phyloP scores from a whole-genome alignment of 202 grass and related monocot species.

The Alloteropsis angusta region DNA sequence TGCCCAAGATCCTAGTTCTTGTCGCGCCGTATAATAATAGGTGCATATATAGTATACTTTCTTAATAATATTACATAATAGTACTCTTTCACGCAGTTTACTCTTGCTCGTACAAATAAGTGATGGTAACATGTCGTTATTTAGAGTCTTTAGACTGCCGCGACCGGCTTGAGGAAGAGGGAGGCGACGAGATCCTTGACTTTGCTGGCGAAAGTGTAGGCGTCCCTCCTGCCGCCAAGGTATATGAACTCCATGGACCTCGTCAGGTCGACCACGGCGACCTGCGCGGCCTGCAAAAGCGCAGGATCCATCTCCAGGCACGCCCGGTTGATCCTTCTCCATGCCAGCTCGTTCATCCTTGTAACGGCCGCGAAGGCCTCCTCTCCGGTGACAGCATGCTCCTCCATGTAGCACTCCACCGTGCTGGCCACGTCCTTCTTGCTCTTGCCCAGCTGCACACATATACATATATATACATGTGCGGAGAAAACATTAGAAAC shows the following conservation, averaged over 20 bases:
- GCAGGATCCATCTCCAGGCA: neutral
- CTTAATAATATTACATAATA: too few relatives aligned
- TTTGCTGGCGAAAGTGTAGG: neutral
- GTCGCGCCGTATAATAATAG: too few relatives aligned
- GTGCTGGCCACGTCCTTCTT: neutral
- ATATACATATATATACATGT: too few relatives aligned
- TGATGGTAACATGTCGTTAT: too few relatives aligned
- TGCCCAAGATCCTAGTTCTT: too few relatives aligned
- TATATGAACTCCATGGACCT: neutral
- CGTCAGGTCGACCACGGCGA: neutral
- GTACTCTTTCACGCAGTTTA: too few relatives aligned
- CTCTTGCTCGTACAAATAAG: too few relatives aligned
- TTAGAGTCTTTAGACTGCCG: neutral
- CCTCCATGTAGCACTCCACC: neutral
- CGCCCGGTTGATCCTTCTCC: neutral
- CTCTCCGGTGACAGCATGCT: neutral
- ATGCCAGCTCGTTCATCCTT: neutral
- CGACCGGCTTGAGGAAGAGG: neutral
- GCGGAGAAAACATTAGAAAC: too few relatives aligned
- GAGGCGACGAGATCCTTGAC: neutral
- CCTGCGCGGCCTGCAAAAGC: neutral
- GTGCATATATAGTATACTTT: too few relatives aligned
- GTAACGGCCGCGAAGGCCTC: neutral
- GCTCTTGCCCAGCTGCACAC: neutral
- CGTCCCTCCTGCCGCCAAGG: neutral